Evolutionary conservation across 495 filamentous ascomycete species (phyloP).

Genomic region (Pseudomonodictys pantanalensis): DNA sequence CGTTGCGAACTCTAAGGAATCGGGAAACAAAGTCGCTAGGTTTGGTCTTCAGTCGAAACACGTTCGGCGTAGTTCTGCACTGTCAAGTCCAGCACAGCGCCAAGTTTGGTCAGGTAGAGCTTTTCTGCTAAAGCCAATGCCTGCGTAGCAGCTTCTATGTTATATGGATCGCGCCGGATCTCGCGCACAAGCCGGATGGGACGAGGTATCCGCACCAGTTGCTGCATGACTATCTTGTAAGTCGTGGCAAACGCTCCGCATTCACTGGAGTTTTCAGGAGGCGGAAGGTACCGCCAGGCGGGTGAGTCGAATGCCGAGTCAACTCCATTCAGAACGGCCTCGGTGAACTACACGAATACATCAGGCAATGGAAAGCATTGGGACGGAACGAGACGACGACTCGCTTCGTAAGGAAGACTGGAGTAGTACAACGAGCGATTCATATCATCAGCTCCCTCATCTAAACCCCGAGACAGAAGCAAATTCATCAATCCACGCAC

Average conservation of each 20-base stretch:
- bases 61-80: background rate
- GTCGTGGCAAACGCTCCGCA: background rate
- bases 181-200: background rate
- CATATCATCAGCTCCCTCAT: background rate
- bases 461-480: background rate
- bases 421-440: conserved; percentile 2
- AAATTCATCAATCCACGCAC: background rate
- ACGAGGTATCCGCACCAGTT: background rate
- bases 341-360: background rate
- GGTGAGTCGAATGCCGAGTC: conserved; percentile 2
- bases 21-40: background rate
- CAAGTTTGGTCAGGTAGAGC: background rate
- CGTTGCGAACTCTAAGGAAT: background rate
- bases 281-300: background rate
- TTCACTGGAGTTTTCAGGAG: background rate
- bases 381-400: background rate
- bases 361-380: background rate
- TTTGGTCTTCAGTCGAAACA: background rate
- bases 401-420: background rate
- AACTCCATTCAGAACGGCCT: conserved; percentile 2
- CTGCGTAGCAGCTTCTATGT: background rate
- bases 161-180: background rate
- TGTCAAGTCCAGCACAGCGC: background rate
- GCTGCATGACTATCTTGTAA: conserved; percentile 1
- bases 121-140: background rate